A percentile compares a stretch with the other conserved stretches of the same genome.
Conservation (phyloP, 225 moss, liverwort and hornwort species). For the Neckera pumila region DNA sequence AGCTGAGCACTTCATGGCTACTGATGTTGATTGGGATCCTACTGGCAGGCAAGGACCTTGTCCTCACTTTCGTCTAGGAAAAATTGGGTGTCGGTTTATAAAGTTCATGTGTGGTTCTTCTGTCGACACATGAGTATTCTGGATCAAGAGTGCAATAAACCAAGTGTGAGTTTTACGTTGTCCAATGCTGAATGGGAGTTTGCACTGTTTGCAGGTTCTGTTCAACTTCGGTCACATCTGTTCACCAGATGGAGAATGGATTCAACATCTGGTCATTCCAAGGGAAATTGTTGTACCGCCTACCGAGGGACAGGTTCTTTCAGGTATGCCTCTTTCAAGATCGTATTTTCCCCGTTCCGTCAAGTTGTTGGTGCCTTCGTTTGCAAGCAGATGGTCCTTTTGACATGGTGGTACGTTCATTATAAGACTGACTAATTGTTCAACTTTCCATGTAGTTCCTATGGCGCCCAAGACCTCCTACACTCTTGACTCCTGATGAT, state of each 20-base stretch:
- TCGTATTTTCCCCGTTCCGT: background rate
- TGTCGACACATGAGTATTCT: background rate
- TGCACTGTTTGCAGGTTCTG: slow-evolving; percentile 45
- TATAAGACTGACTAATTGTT: background rate
- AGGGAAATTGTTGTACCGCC: slow-evolving; percentile 82
- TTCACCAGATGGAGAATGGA: slow-evolving; percentile 99
- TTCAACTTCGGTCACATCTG: slow-evolving; percentile 92
- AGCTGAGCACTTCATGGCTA: slow-evolving; percentile 99
- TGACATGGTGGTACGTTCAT: background rate
- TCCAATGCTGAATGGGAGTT: background rate
- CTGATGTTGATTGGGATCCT: slow-evolving; percentile 99
- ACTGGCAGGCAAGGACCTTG: slow-evolving; percentile 69
- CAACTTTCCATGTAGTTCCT: slow-evolving; percentile 47
- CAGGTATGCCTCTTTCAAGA: slow-evolving; percentile 39
- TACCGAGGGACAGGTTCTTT: slow-evolving; percentile 89
- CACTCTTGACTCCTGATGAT: slow-evolving; percentile 59
- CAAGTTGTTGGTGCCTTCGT: background rate
- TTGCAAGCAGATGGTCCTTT: background rate
- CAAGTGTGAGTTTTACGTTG: background rate
- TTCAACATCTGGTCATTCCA: slow-evolving; percentile 99
- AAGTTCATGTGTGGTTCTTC: background rate
- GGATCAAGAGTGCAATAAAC: background rate
- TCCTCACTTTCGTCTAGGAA: background rate
- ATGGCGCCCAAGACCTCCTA: slow-evolving; percentile 94
- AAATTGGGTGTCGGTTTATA: background rate